Evolutionary conservation across 2,329 filamentous ascomycete species (phyloP).

Genomic region (Epichloe aotearoae): DNA sequence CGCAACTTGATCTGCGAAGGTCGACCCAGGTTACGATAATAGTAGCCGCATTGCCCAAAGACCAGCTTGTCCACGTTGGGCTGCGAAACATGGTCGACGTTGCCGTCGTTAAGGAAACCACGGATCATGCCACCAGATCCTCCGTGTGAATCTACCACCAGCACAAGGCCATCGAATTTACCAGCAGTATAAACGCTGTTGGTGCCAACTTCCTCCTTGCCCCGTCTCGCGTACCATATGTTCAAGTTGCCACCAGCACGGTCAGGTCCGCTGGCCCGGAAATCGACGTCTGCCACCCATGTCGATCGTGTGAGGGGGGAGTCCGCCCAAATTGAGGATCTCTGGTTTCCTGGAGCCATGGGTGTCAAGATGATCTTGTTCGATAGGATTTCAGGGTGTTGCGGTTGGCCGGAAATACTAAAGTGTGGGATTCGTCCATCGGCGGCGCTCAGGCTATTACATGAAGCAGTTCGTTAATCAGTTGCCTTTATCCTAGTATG

Average conservation of each 20-base stretch:
- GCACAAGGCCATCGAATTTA: slow-evolving; percentile 77
- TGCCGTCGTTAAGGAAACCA: slow-evolving; percentile 89
- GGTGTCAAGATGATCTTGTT: slow-evolving; percentile 90
- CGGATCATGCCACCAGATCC: slow-evolving; percentile 67
- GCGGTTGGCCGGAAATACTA: slow-evolving; percentile 38
- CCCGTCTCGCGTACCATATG: slow-evolving; percentile 74
- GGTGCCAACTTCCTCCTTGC: slow-evolving; percentile 49
- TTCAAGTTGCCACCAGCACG: slow-evolving; percentile 80
- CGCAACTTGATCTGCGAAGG: slow-evolving; percentile 66
- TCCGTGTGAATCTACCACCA: slow-evolving; percentile 76
- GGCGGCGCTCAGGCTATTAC: slow-evolving; percentile 1
- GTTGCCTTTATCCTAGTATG: not conserved
- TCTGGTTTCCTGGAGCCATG: slow-evolving; percentile 70
- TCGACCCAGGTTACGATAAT: slow-evolving; percentile 82
- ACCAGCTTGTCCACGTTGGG: slow-evolving; percentile 70
- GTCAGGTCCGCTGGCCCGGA: slow-evolving; percentile 76
- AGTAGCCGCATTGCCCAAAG: slow-evolving; percentile 84
- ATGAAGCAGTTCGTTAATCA: not conserved
- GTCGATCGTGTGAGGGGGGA: slow-evolving; percentile 45
- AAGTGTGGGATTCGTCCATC: slow-evolving; percentile 38
- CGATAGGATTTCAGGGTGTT: slow-evolving; percentile 54
- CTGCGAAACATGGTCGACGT: slow-evolving; percentile 62
- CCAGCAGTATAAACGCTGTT: slow-evolving; percentile 74
- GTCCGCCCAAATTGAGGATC: slow-evolving; percentile 73
- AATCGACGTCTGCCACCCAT: slow-evolving; percentile 77